Evolutionary conservation across 1,284 basidiomycete genomes (phyloP).

Genomic region (Apiotrichum mycotoxinovorans): DNA sequence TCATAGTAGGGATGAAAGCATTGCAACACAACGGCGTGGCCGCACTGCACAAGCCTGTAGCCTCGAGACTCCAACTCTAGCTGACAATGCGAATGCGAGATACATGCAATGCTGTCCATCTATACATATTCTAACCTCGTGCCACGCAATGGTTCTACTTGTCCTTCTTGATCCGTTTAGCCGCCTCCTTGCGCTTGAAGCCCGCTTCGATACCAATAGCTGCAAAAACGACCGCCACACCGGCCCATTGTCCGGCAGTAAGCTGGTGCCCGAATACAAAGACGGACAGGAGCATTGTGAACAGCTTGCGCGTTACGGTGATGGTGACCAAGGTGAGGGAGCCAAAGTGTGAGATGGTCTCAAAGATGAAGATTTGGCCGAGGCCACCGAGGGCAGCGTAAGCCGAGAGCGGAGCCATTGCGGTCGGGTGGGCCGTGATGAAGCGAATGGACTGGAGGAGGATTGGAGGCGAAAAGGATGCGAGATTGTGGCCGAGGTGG

Average conservation of each 20-base stretch:
- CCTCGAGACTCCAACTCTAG: background rate
- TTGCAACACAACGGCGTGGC: too few relatives aligned
- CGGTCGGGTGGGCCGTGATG: conserved; percentile 70
- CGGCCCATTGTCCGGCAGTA: conserved; percentile 82
- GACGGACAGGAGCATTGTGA: conserved; percentile 96
- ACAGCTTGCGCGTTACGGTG: conserved; percentile 94
- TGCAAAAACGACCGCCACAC: conserved; percentile 82
- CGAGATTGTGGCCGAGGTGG: conserved; percentile 4
- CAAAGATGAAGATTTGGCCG: conserved; percentile 97
- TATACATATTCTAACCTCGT: background rate
- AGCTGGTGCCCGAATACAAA: conserved; percentile 86
- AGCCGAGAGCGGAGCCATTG: conserved; percentile 72
- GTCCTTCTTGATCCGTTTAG: conserved; percentile 33
- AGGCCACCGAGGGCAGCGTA: conserved; percentile 89
- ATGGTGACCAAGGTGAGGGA: conserved; percentile 89
- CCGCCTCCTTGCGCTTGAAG: conserved; percentile 58
- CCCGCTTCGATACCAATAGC: conserved; percentile 91
- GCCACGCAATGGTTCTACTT: background rate
- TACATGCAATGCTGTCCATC: background rate
- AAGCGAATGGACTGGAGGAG: conserved; percentile 69
- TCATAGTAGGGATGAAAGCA: too few relatives aligned
- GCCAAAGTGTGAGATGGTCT: conserved; percentile 94
- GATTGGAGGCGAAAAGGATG: conserved; percentile 58
- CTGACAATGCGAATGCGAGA: background rate
- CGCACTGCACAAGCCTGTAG: background rate